Conservation (phyloP, 768 basidiomycete genomes). For the Hypholoma fasciculare region DNA sequence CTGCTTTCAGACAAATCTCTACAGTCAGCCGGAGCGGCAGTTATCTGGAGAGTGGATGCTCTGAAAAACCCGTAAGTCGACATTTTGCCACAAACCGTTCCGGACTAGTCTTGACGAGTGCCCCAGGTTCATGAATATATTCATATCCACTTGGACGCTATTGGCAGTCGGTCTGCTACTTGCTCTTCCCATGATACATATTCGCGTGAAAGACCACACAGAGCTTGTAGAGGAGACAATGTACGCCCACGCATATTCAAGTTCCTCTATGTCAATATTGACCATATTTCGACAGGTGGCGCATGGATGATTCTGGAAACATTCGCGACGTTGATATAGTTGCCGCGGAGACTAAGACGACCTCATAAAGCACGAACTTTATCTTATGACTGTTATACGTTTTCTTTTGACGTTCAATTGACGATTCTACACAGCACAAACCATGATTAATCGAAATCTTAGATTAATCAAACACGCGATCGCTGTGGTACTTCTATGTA, state of each 20-base stretch:
- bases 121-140: slow-evolving; percentile 64
- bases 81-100: not conserved
- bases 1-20: slow-evolving; percentile 46
- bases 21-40: slow-evolving; percentile 79
- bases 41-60: slow-evolving; percentile 71
- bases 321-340: not conserved
- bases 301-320: not conserved
- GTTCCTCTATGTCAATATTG: not conserved
- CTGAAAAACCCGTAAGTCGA: slow-evolving; percentile 55
- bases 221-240: slow-evolving; percentile 51
- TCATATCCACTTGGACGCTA: slow-evolving; percentile 74
- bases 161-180: slow-evolving; percentile 63
- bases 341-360: not conserved
- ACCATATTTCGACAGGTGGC: not conserved
- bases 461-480: too few species aligned
- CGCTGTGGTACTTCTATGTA: too few species aligned
- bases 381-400: too few species aligned
- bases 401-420: too few species aligned
- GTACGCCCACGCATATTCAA: slow-evolving; percentile 31
- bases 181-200: slow-evolving; percentile 71
- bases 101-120: not conserved
- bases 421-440: too few species aligned
- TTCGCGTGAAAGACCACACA: slow-evolving; percentile 63
- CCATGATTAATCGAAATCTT: too few species aligned
- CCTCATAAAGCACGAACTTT: not conserved